Percentiles rank a stretch among this genome's conserved stretches.
Evolutionary conservation across 306 rosid genomes (phyloP).

Genomic region (Canavalia gladiata): DNA sequence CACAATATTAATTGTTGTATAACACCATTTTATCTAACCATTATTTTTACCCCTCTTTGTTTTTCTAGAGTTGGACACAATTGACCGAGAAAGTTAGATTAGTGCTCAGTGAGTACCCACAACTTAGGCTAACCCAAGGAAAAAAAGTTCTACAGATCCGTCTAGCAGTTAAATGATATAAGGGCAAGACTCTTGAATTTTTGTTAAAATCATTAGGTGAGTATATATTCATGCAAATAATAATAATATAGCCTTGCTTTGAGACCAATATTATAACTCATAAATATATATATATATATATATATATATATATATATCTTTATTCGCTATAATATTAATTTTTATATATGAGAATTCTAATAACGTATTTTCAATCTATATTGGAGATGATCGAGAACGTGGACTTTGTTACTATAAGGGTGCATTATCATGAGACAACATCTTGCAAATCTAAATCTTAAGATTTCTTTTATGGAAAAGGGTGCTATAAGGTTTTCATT

Average conservation of each 20-base stretch:
- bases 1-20: not conserved
- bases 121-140: conserved; percentile 79
- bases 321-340: not conserved
- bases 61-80: conserved; percentile 73
- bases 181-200: conserved; percentile 91
- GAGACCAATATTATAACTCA: not conserved
- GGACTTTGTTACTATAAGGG: too few species aligned
- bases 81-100: conserved; percentile 77
- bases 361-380: conserved; percentile 79
- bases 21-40: not conserved
- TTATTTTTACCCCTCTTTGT: not conserved
- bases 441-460: too few species aligned
- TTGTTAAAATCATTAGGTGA: conserved; percentile 81
- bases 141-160: conserved; percentile 89
- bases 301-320: not conserved
- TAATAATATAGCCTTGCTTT: not conserved
- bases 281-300: not conserved
- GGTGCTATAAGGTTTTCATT: too few species aligned
- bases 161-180: conserved; percentile 95
- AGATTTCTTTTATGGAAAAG: too few species aligned
- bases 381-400: conserved; percentile 78
- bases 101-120: conserved; percentile 81
- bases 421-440: too few species aligned
- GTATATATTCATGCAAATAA: conserved; percentile 12
- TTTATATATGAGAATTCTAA: conserved; percentile 58